These are phyloP conservation scores for Telopea speciosissima DNA, from an alignment of 177 flowering plant species.

Conservation along the genomic window DNA sequence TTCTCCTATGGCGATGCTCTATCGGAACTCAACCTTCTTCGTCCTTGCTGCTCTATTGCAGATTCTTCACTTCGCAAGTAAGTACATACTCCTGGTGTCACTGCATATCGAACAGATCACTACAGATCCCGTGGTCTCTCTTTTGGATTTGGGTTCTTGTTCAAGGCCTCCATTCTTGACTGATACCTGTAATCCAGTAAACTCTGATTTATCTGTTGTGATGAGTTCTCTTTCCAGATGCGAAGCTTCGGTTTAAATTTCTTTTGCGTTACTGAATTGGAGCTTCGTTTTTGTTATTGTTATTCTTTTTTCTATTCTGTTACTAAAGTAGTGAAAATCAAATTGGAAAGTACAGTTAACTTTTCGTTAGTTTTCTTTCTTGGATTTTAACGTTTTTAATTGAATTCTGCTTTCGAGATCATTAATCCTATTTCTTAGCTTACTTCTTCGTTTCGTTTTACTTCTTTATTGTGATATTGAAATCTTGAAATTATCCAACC, in stretches of 20 bases:
- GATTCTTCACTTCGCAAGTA: conserved; percentile 20
- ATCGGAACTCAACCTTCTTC: conserved; percentile 4
- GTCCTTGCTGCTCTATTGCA: conserved; percentile 6
- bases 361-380: too few species aligned
- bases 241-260: neutral
- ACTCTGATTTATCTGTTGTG: neutral
- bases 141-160: neutral
- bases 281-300: too few species aligned
- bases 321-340: too few species aligned
- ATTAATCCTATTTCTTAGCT: neutral
- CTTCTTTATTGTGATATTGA: neutral
- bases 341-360: too few species aligned
- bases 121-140: neutral
- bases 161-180: neutral
- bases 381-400: too few species aligned
- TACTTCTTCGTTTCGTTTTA: neutral
- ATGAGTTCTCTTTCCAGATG: neutral
- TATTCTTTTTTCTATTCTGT: too few species aligned
- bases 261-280: too few species aligned
- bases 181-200: neutral
- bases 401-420: neutral
- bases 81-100: neutral
- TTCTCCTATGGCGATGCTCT: conserved; percentile 14
- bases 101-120: neutral
- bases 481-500: neutral